phyloP scores from a whole-genome alignment of 257 asterid species.

The Vinca minor region DNA sequence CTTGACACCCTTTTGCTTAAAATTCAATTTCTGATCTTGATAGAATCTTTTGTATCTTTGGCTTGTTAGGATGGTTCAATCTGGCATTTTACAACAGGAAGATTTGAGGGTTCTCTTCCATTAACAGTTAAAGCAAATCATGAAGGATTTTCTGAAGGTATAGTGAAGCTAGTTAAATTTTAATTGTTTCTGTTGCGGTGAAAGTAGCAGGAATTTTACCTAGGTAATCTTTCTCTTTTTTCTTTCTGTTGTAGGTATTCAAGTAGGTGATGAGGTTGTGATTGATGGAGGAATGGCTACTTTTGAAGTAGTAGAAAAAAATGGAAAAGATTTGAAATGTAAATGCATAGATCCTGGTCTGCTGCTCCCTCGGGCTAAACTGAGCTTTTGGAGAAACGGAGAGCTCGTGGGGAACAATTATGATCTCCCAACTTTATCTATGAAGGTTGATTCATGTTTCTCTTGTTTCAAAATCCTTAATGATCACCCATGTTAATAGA shows the following conservation, averaged over 20 bases:
- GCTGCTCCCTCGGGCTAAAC: slow-evolving; percentile 66
- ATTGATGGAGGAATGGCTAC: slow-evolving; percentile 91
- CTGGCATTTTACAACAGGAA: slow-evolving; percentile 67
- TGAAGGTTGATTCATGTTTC: slow-evolving; percentile 34
- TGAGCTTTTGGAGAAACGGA: slow-evolving; percentile 86
- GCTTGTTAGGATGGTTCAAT: slow-evolving; percentile 55
- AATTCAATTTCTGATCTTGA: background rate
- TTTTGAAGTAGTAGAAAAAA: slow-evolving; percentile 56
- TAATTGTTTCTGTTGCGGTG: background rate
- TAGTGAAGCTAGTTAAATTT: slow-evolving; percentile 9
- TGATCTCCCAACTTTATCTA: slow-evolving; percentile 60
- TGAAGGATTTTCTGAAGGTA: slow-evolving; percentile 76
- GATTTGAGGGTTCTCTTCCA: slow-evolving; percentile 60
- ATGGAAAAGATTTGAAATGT: slow-evolving; percentile 65
- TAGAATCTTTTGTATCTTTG: slow-evolving; percentile 13
- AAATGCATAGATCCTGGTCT: slow-evolving; percentile 75
- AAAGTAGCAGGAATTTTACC: background rate
- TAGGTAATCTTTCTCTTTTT: background rate
- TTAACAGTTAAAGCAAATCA: slow-evolving; percentile 59
- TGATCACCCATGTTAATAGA: background rate
- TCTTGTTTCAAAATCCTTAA: background rate
- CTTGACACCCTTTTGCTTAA: background rate
- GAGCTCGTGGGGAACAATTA: slow-evolving; percentile 43
- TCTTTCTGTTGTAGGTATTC: slow-evolving; percentile 46
- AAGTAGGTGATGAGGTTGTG: slow-evolving; percentile 65